These are phyloP conservation scores for Shiraia sp. DNA, from an alignment of 2,329 filamentous ascomycete genomes.

Conservation along the genomic window DNA sequence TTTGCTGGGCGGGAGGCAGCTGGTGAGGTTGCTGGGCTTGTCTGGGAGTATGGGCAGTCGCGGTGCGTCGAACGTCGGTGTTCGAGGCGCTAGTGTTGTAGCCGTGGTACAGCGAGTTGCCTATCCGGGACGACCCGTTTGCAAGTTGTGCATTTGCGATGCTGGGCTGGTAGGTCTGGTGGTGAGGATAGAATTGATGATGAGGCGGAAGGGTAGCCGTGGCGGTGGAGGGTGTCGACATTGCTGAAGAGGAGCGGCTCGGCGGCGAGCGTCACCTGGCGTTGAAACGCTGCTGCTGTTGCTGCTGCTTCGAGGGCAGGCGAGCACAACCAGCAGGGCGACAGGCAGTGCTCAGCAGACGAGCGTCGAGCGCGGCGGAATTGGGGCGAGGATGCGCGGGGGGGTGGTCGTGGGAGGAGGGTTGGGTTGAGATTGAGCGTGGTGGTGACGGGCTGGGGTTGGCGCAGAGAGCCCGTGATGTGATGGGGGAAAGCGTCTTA, in stretches of 20 bases:
- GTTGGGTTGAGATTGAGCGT: conserved; percentile 11
- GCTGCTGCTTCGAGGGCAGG: conserved; percentile 6
- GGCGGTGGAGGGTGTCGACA: conserved; percentile 51
- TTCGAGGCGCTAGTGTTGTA: conserved; percentile 42
- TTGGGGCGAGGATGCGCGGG: conserved; percentile 11
- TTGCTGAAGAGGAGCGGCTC: conserved; percentile 27
- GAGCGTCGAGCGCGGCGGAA: conserved; percentile 15
- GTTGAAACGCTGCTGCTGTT: conserved; percentile 33
- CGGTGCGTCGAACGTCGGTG: conserved; percentile 43
- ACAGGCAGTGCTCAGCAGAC: conserved; percentile 3
- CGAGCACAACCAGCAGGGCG: conserved; percentile 12
- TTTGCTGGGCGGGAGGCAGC: conserved; percentile 30
- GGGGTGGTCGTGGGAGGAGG: conserved; percentile 14
- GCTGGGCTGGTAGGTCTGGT: conserved; percentile 40
- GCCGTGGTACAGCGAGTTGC: conserved; percentile 45
- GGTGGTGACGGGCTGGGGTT: conserved; percentile 18
- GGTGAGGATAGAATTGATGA: conserved; percentile 48
- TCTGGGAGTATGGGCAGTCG: conserved; percentile 37
- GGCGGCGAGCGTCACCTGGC: conserved; percentile 26
- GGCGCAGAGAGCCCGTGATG: conserved; percentile 28
- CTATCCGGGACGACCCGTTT: conserved; percentile 38
- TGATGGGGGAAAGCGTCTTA: conserved; percentile 16
- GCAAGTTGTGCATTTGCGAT: conserved; percentile 42
- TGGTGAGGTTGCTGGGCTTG: conserved; percentile 37
- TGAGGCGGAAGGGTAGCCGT: conserved; percentile 47